Conservation (phyloP, 345 rosid species). For the Arabis hirsuta region DNA sequence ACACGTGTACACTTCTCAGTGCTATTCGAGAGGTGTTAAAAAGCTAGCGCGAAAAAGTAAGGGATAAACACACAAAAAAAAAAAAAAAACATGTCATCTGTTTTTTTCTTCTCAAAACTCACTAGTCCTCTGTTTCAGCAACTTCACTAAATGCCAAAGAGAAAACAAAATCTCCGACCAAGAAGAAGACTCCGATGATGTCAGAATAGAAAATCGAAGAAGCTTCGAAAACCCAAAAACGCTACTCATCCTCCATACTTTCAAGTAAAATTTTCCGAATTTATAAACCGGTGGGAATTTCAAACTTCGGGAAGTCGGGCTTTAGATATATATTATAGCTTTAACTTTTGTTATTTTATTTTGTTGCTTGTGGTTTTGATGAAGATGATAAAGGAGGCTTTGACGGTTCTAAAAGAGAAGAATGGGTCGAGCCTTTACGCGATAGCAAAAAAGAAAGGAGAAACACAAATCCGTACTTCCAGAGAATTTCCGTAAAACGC, state of each 20-base stretch:
- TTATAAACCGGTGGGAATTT: no score
- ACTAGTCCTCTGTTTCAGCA: background rate
- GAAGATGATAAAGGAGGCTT: conserved; percentile 86
- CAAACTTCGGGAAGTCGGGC: no score
- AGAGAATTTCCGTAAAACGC: conserved; percentile 64
- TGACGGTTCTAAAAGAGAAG: conserved; percentile 63
- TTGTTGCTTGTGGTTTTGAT: background rate
- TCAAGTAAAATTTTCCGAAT: conserved; percentile 47
- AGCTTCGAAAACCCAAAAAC: conserved; percentile 51
- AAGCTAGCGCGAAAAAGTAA: background rate
- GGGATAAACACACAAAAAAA: background rate
- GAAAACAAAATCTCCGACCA: conserved; percentile 43
- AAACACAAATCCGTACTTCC: conserved; percentile 75
- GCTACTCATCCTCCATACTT: conserved; percentile 81
- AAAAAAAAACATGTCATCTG: no score
- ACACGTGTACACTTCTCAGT: conserved; percentile 21
- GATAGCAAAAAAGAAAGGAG: conserved; percentile 73
- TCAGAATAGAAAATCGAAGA: conserved; percentile 54
- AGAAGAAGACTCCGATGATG: conserved; percentile 42
- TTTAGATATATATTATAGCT: no score
- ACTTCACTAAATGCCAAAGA: conserved; percentile 42
- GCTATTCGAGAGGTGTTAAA: conserved; percentile 39
- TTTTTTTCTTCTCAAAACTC: background rate
- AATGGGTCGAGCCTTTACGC: conserved; percentile 87
- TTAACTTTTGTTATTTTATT: background rate